Base-by-base conservation (phyloP, 2,329 filamentous ascomycete genomes). In the Aureobasidium lini region DNA sequence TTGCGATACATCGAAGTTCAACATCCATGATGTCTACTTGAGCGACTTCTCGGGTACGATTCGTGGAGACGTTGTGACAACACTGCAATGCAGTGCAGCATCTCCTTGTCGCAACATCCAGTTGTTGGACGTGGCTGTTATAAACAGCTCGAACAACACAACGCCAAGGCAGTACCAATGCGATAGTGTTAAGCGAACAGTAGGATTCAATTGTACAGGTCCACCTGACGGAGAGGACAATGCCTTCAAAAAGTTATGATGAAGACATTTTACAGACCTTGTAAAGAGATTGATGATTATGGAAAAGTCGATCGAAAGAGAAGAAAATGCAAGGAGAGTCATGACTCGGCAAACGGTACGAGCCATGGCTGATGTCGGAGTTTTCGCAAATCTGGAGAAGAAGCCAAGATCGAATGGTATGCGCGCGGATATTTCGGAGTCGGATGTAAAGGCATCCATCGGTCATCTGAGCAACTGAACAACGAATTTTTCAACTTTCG, bases 1-100 rank as follows among this genome's bases (percentile, higher is more conserved):
- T 31, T 70, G 68, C 61, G 64, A 68, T 44, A 68, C 65, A 8
- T 61, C 69, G 0, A 64, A 71, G 40, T 78, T 77, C 60, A 68
- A 77, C 48, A 65, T 77, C 15, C 62, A 62, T 4, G 66, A 73
- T 47, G 53, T 76, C 1, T 59, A n/a, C 1, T 62, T 70, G 23
- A 57, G 60, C 6, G 64, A 67, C 15, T 47, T 67, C 43, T 63
- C 60, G 15, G 73, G 73, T 3, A 74, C 67, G 2, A 61, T 65
- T 4, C 61, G 58, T 8, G 61, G 48, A 9, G 57, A 60, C 6
- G 61, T 66, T 2, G 62, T 69, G 2, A 66, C 64, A 4, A 64
- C 60, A n/a, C 54, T 70, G 47, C 68, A 70, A 42, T 70, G 69
- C 57, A 68, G 66, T 31, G 64, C 60, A 2, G 62, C 62, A 13